Evolutionary conservation across 257 asterid genomes (phyloP).

Genomic region (Jaltomata sinuosa): DNA sequence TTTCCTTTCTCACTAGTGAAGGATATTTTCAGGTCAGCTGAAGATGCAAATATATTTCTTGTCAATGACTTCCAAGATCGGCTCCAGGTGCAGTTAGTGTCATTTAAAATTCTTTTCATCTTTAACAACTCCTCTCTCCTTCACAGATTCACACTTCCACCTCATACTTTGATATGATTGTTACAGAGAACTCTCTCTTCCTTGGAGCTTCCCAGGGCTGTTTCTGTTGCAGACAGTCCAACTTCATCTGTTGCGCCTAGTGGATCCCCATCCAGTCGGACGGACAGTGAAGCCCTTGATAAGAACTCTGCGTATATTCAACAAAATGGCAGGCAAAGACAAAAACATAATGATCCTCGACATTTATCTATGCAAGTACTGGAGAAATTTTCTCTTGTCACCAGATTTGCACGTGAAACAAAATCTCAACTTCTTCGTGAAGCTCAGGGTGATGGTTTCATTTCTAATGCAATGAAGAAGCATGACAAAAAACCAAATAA

Average conservation of each 20-base stretch:
- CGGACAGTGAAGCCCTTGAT: slow-evolving; percentile 21
- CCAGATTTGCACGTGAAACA: slow-evolving; percentile 98
- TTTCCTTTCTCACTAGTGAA: background rate
- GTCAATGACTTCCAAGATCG: slow-evolving; percentile 92
- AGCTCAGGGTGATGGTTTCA: slow-evolving; percentile 43
- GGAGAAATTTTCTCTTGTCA: slow-evolving; percentile 96
- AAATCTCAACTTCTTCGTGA: slow-evolving; percentile 95
- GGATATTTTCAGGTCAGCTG: slow-evolving; percentile 69
- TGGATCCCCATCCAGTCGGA: slow-evolving; percentile 33
- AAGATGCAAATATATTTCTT: slow-evolving; percentile 90
- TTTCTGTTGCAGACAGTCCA: slow-evolving; percentile 43
- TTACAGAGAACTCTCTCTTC: slow-evolving; percentile 80
- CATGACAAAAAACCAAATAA: slow-evolving; percentile 27
- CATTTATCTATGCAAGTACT: slow-evolving; percentile 85
- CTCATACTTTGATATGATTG: slow-evolving; percentile 8
- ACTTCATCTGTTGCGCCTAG: slow-evolving; percentile 29
- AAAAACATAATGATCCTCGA: slow-evolving; percentile 72
- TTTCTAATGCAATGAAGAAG: slow-evolving; percentile 50
- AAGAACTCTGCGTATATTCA: slow-evolving; percentile 25
- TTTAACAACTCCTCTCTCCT: background rate
- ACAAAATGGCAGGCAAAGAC: slow-evolving; percentile 57
- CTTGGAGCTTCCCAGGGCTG: slow-evolving; percentile 81
- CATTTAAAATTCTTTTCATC: slow-evolving; percentile 9
- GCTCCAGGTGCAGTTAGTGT: slow-evolving; percentile 61
- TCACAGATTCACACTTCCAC: background rate